Percentiles rank a stretch among this genome's conserved stretches.
These are phyloP conservation scores for Triangularia setosa DNA, from an alignment of 2,329 filamentous ascomycete species.

Conservation along the genomic window DNA sequence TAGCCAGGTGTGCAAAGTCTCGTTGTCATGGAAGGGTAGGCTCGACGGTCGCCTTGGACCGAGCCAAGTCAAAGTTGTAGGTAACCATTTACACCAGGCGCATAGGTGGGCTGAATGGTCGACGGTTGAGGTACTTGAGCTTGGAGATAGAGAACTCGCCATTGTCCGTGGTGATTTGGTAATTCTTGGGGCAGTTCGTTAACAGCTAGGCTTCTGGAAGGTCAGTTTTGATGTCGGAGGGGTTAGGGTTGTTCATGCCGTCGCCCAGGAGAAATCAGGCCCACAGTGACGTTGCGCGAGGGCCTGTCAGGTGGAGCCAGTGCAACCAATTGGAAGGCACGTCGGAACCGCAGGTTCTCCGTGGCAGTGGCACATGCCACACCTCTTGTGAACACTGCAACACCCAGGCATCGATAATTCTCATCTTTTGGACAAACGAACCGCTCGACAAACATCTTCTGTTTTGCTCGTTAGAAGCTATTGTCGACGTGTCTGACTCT, in stretches of 20 bases:
- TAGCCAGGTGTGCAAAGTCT: too few species aligned
- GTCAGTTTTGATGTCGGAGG: not conserved
- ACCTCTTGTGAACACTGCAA: not conserved
- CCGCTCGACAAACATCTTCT: not conserved
- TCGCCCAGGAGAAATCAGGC: not conserved
- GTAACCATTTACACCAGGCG: too few species aligned
- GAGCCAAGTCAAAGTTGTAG: too few species aligned
- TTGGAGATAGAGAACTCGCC: too few species aligned
- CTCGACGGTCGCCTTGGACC: too few species aligned
- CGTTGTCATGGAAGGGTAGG: too few species aligned
- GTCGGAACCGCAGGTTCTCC: slow-evolving; percentile 2
- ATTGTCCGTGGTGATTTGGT: too few species aligned
- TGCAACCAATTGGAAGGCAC: not conserved
- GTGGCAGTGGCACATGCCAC: slow-evolving; percentile 5
- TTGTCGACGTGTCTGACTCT: not conserved
- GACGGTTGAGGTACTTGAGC: too few species aligned
- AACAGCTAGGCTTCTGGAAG: too few species aligned
- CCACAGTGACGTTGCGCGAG: slow-evolving; percentile 3
- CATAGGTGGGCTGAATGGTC: too few species aligned
- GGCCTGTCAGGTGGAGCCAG: not conserved
- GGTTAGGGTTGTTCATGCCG: not conserved
- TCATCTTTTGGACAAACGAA: not conserved
- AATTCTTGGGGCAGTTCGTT: too few species aligned
- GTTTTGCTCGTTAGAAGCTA: not conserved
- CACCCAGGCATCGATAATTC: not conserved